phyloP scores from a whole-genome alignment of 768 basidiomycete species.

The Panus rudis region DNA sequence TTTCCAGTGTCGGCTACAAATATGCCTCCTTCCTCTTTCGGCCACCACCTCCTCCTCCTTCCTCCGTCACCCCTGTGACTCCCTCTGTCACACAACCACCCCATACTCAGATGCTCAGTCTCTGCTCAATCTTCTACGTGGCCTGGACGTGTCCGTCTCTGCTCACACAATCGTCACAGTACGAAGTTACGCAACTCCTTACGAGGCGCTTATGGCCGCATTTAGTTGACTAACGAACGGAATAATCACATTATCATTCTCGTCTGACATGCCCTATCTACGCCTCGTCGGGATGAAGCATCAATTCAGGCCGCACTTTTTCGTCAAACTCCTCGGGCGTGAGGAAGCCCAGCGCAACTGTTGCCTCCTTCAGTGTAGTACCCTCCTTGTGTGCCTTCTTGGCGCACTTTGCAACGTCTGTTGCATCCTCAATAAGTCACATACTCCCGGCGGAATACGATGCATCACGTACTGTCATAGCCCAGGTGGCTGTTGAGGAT shows the following conservation, averaged over 20 bases:
- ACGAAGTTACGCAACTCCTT: too few relatives aligned
- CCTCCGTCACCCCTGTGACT: slow-evolving; percentile 9
- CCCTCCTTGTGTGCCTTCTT: slow-evolving; percentile 99
- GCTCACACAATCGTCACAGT: too few relatives aligned
- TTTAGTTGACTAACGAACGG: too few relatives aligned
- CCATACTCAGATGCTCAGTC: background rate
- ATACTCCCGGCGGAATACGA: background rate
- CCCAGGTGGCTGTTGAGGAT: slow-evolving; percentile 94
- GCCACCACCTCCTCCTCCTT: slow-evolving; percentile 6
- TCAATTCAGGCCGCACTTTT: slow-evolving; percentile 88
- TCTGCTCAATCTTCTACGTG: too few relatives aligned
- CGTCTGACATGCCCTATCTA: slow-evolving; percentile 10
- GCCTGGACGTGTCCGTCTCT: too few relatives aligned
- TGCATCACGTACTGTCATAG: slow-evolving; percentile 80
- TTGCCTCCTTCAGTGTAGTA: slow-evolving; percentile 91
- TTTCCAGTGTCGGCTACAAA: slow-evolving; percentile 13
- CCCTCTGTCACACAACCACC: background rate
- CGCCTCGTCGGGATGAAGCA: slow-evolving; percentile 67
- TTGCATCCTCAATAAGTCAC: slow-evolving; percentile 10
- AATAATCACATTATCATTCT: background rate
- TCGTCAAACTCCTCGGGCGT: slow-evolving; percentile 89
- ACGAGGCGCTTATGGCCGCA: too few relatives aligned
- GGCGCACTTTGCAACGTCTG: slow-evolving; percentile 96
- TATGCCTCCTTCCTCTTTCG: slow-evolving; percentile 11
- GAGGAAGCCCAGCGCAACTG: slow-evolving; percentile 79